These are phyloP conservation scores for Brasenia schreberi DNA, from an alignment of 164 flowering plant species.

Conservation along the genomic window DNA sequence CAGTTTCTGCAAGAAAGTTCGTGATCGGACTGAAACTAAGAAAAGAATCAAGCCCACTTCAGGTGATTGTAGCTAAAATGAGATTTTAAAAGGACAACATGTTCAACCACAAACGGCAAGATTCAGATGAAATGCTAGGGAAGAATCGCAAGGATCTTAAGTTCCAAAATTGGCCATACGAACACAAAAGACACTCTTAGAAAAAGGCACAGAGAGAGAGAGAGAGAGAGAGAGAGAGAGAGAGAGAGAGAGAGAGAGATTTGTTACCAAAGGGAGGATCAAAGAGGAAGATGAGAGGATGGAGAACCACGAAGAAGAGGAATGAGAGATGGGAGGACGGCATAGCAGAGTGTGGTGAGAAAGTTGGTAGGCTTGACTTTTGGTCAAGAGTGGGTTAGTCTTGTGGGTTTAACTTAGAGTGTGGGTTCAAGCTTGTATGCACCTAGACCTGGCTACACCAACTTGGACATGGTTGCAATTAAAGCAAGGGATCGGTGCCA, in stretches of 20 bases:
- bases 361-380: too few species aligned
- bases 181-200: too few species aligned
- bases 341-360: background rate
- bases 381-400: too few species aligned
- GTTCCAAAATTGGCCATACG: too few species aligned
- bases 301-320: slow-evolving; percentile 13
- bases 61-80: background rate
- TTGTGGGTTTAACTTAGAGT: too few species aligned
- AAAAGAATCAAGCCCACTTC: background rate
- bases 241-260: slow-evolving; percentile 3
- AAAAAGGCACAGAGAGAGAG: too few species aligned
- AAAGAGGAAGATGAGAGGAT: slow-evolving; percentile 9
- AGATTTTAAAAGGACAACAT: background rate
- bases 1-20: background rate
- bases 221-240: background rate
- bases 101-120: background rate
- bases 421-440: too few species aligned
- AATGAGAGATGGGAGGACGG: slow-evolving; percentile 5
- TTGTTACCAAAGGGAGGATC: slow-evolving; percentile 11
- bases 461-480: too few species aligned
- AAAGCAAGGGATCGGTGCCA: too few species aligned
- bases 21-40: background rate
- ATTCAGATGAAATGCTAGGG: background rate
- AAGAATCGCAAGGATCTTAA: background rate
- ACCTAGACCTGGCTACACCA: too few species aligned